These are phyloP conservation scores for Wakefieldia striispora DNA, from an alignment of 768 basidiomycete species.

Conservation along the genomic window DNA sequence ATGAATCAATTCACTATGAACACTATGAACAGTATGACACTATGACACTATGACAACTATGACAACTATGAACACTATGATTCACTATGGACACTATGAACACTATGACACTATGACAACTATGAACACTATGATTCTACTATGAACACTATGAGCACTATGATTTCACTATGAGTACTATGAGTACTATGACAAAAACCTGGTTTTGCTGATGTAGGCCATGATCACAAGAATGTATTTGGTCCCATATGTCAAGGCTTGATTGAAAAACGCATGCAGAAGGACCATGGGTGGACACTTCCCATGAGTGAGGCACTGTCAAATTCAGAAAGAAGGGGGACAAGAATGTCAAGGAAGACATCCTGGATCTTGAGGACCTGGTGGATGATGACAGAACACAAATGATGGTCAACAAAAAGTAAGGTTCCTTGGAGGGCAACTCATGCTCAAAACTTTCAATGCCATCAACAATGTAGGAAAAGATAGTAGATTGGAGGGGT, in stretches of 20 bases:
- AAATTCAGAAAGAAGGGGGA: conserved; percentile 74
- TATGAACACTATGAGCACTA: no score
- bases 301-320: conserved; percentile 55
- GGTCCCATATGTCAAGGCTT: conserved; percentile 65
- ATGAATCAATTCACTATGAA: no score
- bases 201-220: no score
- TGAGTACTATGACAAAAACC: no score
- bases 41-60: no score
- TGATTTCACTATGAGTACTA: no score
- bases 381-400: conserved; percentile 76
- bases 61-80: no score
- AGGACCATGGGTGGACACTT: conserved; percentile 58
- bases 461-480: conserved; percentile 81
- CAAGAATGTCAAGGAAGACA: conserved; percentile 82
- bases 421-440: conserved; percentile 64
- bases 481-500: conserved; percentile 66
- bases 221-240: conserved; percentile 80
- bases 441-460: conserved; percentile 72
- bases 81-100: no score
- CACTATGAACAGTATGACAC: no score
- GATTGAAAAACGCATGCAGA: conserved; percentile 72
- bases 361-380: conserved; percentile 84
- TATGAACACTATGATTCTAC: no score
- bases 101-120: no score
- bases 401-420: conserved; percentile 71